Percentiles rank a stretch among this genome's conserved stretches.
Conservation (phyloP, 1,139 yeast genomes). For the Eremothecium sinecaudum region DNA sequence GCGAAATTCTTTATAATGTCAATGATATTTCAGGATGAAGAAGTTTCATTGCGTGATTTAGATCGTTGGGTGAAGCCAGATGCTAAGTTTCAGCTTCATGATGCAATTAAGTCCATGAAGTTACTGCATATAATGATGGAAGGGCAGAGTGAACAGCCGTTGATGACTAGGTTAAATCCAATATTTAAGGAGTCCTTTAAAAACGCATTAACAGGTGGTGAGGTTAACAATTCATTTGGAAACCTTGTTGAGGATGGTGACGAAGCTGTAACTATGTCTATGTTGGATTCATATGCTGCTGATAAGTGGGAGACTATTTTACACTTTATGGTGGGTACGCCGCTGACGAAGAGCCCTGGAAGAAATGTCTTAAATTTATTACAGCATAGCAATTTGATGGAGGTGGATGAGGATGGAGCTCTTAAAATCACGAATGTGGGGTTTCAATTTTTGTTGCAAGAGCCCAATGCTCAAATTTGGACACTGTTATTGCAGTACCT, state of each 20-base stretch:
- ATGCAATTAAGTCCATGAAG: constrained; percentile 68
- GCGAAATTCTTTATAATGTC: constrained; percentile 86
- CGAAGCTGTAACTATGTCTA: constrained; percentile 47
- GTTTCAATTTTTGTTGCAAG: constrained; percentile 86
- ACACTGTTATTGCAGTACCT: constrained; percentile 77
- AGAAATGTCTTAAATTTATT: constrained; percentile 56
- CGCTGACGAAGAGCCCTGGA: constrained; percentile 54
- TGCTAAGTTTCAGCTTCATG: constrained; percentile 44
- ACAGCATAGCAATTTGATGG: constrained; percentile 80
- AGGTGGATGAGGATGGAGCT: constrained; percentile 38
- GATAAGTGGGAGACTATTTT: constrained; percentile 89
- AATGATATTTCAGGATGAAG: constrained; percentile 72
- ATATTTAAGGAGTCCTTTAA: constrained; percentile 68
- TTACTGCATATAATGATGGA: constrained; percentile 70
- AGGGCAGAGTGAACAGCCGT: constrained; percentile 23
- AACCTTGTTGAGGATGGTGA: constrained; percentile 41
- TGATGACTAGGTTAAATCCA: constrained; percentile 46
- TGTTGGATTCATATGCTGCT: constrained; percentile 72
- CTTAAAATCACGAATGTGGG: constrained; percentile 82
- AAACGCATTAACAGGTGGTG: constrained; percentile 75
- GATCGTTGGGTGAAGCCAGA: constrained; percentile 68
- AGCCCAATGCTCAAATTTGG: constrained; percentile 93
- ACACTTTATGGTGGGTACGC: constrained; percentile 96
- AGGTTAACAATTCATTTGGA: constrained; percentile 45
- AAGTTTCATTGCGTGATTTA: constrained; percentile 56